A percentile compares a stretch with the other conserved stretches of the same genome.
These are phyloP conservation scores for Sungouiella blattae DNA, from an alignment of 805 yeast genomes.

Conservation along the genomic window DNA sequence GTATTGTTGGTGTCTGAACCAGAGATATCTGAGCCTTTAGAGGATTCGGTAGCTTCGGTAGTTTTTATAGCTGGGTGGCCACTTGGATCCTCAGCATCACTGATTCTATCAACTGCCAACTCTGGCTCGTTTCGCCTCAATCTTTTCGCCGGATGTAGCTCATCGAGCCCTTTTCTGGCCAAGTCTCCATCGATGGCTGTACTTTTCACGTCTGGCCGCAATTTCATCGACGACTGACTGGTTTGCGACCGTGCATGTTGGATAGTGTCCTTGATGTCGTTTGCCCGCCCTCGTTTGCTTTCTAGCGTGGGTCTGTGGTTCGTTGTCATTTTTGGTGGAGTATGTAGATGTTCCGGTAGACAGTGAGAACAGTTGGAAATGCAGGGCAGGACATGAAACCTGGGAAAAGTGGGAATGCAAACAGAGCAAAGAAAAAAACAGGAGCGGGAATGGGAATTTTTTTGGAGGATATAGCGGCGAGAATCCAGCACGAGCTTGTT, in stretches of 20 bases:
- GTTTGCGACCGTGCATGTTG: constrained; percentile 31
- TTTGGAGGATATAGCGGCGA: no score
- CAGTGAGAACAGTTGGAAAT: no score
- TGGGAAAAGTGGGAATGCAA: no score
- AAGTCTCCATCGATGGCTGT: constrained; percentile 11
- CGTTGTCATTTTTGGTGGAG: no score
- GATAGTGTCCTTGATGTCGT: constrained; percentile 30
- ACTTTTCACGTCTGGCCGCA: constrained; percentile 24
- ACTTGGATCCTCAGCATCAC: neutral
- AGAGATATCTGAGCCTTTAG: no score
- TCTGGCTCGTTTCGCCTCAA: no score
- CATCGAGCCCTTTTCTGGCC: constrained; percentile 21
- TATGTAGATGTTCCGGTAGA: no score
- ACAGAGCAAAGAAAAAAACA: no score
- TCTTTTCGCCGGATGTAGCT: no score
- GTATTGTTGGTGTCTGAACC: neutral
- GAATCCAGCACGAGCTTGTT: no score
- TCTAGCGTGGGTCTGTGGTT: constrained; percentile 43
- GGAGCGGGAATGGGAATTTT: no score
- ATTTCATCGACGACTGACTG: constrained; percentile 31
- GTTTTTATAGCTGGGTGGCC: neutral
- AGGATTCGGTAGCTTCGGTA: neutral
- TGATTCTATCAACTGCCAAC: neutral
- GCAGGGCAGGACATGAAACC: no score
- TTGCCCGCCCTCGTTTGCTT: constrained; percentile 34